These are phyloP conservation scores for Chalaropsis thielavioides DNA, from an alignment of 2,329 filamentous ascomycete genomes.

Conservation along the genomic window DNA sequence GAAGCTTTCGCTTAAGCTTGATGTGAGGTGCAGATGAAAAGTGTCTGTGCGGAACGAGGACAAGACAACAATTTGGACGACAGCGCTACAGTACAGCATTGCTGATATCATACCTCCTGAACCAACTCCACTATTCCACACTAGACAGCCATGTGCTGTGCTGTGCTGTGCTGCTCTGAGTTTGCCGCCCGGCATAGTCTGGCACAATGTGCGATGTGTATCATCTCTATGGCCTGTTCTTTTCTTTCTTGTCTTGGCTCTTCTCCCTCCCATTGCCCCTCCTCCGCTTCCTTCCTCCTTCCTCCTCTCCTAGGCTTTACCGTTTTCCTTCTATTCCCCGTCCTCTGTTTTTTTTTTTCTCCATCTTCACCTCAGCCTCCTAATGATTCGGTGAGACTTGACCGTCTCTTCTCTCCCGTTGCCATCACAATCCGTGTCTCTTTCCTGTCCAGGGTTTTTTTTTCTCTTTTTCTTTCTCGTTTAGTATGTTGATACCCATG, in stretches of 20 bases:
- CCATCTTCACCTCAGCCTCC: not conserved
- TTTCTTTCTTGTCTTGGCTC: not conserved
- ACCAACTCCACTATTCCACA: not conserved
- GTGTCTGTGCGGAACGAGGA: not conserved
- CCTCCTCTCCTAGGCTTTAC: not conserved
- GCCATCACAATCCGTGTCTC: not conserved
- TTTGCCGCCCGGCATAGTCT: not conserved
- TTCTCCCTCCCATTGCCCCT: not conserved
- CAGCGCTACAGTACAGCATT: not conserved
- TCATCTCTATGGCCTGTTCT: slow-evolving; percentile 1
- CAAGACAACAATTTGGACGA: not conserved
- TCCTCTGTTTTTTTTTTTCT: not conserved
- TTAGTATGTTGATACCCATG: not conserved
- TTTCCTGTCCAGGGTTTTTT: not conserved
- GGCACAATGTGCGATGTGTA: not conserved
- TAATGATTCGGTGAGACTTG: not conserved
- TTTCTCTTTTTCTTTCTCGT: not conserved
- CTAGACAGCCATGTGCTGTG: not conserved
- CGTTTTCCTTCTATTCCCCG: not conserved
- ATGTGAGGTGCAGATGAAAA: slow-evolving; percentile 11
- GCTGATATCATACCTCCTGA: not conserved
- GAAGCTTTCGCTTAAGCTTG: slow-evolving; percentile 6
- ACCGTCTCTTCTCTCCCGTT: not conserved
- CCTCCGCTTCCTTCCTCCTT: not conserved
- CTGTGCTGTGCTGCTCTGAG: not conserved